Evolutionary conservation across 305 asterid genomes (phyloP).

Genomic region (Fraxinus xanthoxyloides): DNA sequence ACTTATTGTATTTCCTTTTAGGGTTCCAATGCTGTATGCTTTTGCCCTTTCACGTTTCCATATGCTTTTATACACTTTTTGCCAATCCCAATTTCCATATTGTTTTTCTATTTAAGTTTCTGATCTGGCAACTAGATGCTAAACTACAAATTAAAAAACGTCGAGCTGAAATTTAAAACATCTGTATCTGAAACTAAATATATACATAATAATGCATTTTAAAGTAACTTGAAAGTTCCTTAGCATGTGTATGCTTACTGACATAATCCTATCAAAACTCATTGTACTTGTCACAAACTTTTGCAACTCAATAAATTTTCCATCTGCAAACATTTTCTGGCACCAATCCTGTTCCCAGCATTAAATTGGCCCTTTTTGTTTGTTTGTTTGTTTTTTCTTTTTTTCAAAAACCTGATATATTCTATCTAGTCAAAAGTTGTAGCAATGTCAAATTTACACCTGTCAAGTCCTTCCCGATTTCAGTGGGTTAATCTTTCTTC

Average conservation of each 20-base stretch:
- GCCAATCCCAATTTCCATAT: constrained; percentile 5
- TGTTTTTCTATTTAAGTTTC: background rate
- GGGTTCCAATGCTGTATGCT: background rate
- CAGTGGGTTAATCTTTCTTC: background rate
- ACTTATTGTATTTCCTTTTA: background rate
- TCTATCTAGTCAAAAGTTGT: background rate
- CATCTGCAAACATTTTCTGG: background rate
- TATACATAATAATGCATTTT: constrained; percentile 1
- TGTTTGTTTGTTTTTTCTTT: too few relatives aligned
- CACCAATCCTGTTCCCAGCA: background rate
- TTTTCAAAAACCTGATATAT: background rate
- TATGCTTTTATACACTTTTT: background rate
- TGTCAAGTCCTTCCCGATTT: background rate
- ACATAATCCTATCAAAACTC: background rate
- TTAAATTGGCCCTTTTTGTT: background rate
- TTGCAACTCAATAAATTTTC: background rate
- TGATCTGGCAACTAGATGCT: background rate
- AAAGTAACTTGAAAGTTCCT: background rate
- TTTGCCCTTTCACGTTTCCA: constrained; percentile 7
- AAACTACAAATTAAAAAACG: constrained; percentile 7
- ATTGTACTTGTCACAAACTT: background rate
- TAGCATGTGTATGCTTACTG: background rate
- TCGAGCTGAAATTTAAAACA: background rate
- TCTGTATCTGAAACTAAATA: background rate
- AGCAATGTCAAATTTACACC: background rate